Conservation (phyloP, 371 early-diverging fungal genomes). For the Umbelopsis sp. region DNA sequence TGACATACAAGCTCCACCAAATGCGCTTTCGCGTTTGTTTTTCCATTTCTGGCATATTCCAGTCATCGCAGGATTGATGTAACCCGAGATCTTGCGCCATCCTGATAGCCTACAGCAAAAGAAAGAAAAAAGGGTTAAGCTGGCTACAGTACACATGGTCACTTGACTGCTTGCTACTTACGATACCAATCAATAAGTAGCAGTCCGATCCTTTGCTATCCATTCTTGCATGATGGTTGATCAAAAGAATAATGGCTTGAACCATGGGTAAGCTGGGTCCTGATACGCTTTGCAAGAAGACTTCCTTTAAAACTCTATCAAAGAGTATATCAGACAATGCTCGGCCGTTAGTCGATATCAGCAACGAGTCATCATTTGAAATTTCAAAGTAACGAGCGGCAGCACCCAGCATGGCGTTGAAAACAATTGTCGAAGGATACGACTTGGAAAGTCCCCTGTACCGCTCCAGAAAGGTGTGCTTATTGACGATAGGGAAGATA, state of each 20-base stretch:
- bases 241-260: slow-evolving; percentile 45
- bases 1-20: slow-evolving; percentile 50
- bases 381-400: slow-evolving; percentile 48
- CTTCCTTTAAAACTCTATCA: slow-evolving; percentile 7
- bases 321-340: slow-evolving; percentile 4
- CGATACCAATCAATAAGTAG: slow-evolving; percentile 43
- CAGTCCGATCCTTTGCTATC: slow-evolving; percentile 52
- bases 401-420: slow-evolving; percentile 56
- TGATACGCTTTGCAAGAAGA: slow-evolving; percentile 12
- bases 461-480: slow-evolving; percentile 41
- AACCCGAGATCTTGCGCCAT: slow-evolving; percentile 46
- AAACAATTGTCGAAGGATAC: slow-evolving; percentile 41
- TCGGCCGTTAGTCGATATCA: neutral
- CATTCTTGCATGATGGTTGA: slow-evolving; percentile 46
- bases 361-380: neutral
- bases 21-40: slow-evolving; percentile 49
- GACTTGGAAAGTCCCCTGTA: slow-evolving; percentile 44
- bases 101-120: slow-evolving; percentile 17
- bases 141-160: slow-evolving; percentile 11
- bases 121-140: neutral
- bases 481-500: slow-evolving; percentile 51
- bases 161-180: neutral
- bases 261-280: slow-evolving; percentile 44
- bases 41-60: slow-evolving; percentile 48
- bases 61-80: slow-evolving; percentile 46